Conservation (phyloP, 176 grass and related monocot genomes). For the Oryza australiensis region DNA sequence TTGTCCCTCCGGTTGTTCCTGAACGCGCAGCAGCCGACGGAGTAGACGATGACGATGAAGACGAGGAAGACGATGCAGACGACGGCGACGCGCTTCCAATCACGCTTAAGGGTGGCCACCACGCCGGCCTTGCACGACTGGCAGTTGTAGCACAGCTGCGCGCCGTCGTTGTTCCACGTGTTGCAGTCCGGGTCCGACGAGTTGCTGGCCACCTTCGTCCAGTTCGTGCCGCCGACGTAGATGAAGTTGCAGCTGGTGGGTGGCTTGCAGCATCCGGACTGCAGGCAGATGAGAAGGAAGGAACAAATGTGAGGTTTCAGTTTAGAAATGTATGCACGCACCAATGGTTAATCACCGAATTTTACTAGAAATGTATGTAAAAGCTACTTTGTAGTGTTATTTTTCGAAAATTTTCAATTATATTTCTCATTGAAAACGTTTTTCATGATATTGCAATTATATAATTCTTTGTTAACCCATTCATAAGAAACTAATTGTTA, state of each 20-base stretch:
- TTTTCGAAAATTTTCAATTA: neutral
- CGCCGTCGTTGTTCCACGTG: conserved; percentile 43
- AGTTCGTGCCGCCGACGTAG: conserved; percentile 40
- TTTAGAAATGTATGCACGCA: neutral
- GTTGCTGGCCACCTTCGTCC: neutral
- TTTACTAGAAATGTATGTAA: too few relatives aligned
- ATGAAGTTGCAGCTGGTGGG: conserved; percentile 49
- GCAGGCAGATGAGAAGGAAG: neutral
- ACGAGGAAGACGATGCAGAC: conserved; percentile 67
- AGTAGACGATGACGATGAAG: conserved; percentile 88
- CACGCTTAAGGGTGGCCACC: conserved; percentile 53
- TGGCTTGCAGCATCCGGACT: conserved; percentile 90
- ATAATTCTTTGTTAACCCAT: neutral
- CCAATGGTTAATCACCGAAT: neutral
- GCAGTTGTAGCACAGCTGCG: conserved; percentile 61
- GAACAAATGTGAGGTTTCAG: neutral
- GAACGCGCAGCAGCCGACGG: conserved; percentile 80
- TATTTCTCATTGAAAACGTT: neutral
- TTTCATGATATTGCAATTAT: neutral
- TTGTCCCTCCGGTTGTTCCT: conserved; percentile 80
- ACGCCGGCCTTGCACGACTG: conserved; percentile 83
- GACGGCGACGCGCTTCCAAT: conserved; percentile 71
- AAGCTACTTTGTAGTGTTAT: neutral
- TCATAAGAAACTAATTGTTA: neutral
- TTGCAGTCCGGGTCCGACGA: conserved; percentile 53